Conservation (phyloP, 164 flowering plant species). For the Kingdonia uniflora region DNA sequence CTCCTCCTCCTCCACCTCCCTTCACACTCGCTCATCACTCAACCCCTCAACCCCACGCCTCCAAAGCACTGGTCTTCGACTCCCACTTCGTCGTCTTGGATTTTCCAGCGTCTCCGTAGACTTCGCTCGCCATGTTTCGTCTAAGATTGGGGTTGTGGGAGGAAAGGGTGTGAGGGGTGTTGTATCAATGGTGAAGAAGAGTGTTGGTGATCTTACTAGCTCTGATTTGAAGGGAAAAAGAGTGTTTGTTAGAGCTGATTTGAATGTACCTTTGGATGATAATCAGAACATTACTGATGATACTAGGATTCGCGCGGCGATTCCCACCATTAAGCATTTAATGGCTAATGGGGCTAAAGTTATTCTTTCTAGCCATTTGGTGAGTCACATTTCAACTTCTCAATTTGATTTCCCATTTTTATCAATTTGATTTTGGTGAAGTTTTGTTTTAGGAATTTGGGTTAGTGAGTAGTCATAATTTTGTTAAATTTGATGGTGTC, state of each 20-base stretch:
- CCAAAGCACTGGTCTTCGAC: constrained; percentile 17
- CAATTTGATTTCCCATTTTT: too few relatives aligned
- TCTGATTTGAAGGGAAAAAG: constrained; percentile 71
- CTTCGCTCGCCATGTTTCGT: constrained; percentile 29
- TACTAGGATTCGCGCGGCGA: constrained; percentile 63
- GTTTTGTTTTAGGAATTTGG: too few relatives aligned
- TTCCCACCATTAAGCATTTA: constrained; percentile 73
- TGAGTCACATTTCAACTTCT: too few relatives aligned
- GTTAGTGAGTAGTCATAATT: too few relatives aligned
- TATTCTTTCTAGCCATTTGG: constrained; percentile 73
- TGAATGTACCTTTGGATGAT: constrained; percentile 72
- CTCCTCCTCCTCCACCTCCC: constrained; percentile 7
- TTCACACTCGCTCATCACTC: too few relatives aligned
- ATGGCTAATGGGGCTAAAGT: constrained; percentile 65
- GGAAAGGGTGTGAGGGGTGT: constrained; percentile 32
- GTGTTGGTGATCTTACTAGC: constrained; percentile 56
- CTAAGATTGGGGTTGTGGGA: constrained; percentile 15
- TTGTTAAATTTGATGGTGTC: neutral
- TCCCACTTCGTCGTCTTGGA: constrained; percentile 35
- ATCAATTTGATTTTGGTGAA: too few relatives aligned
- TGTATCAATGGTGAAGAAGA: constrained; percentile 56
- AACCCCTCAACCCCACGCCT: too few relatives aligned
- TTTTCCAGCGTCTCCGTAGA: constrained; percentile 32
- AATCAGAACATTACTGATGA: constrained; percentile 67
- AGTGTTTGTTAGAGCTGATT: constrained; percentile 68